A percentile compares a stretch with the other conserved stretches of the same genome.
Conservation (phyloP, 352 stramenopile species). For the Globisporangium sylvaticum region DNA sequence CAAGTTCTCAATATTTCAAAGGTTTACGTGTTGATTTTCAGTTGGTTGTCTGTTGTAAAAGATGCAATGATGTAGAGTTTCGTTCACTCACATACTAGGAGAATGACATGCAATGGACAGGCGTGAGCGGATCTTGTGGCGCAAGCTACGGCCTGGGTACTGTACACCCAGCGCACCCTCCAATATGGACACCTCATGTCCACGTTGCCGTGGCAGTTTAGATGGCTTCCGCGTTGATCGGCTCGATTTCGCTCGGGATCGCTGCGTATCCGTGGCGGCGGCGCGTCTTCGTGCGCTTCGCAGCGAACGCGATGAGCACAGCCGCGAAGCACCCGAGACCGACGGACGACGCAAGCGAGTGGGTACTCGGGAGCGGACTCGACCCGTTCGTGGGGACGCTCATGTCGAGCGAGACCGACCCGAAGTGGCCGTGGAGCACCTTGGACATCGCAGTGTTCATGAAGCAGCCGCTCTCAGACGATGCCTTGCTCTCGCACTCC, state of each 20-base stretch:
- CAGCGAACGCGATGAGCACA: background rate
- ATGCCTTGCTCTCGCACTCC: slow-evolving; percentile 1
- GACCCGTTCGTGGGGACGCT: background rate
- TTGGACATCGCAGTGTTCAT: slow-evolving; percentile 11
- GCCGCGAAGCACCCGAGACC: background rate
- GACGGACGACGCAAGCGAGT: background rate
- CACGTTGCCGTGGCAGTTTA: background rate
- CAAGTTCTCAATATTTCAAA: background rate
- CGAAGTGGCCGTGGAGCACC: slow-evolving; percentile 2
- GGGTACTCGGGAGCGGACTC: background rate
- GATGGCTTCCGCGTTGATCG: background rate
- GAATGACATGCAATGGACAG: background rate
- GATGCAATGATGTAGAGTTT: background rate
- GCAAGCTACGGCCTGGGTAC: background rate
- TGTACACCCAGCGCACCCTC: background rate
- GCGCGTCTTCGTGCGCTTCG: slow-evolving; percentile 5
- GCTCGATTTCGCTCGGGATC: slow-evolving; percentile 5
- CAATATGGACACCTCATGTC: background rate
- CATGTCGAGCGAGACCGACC: slow-evolving; percentile 4
- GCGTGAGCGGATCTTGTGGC: background rate
- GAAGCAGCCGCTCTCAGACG: slow-evolving; percentile 6
- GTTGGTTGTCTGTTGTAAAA: background rate
- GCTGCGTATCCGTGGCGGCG: slow-evolving; percentile 8
- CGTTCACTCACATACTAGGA: background rate
- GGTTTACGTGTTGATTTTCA: background rate